These are phyloP conservation scores for Vitis amurensis DNA, from an alignment of 164 flowering plant genomes.

Conservation along the genomic window DNA sequence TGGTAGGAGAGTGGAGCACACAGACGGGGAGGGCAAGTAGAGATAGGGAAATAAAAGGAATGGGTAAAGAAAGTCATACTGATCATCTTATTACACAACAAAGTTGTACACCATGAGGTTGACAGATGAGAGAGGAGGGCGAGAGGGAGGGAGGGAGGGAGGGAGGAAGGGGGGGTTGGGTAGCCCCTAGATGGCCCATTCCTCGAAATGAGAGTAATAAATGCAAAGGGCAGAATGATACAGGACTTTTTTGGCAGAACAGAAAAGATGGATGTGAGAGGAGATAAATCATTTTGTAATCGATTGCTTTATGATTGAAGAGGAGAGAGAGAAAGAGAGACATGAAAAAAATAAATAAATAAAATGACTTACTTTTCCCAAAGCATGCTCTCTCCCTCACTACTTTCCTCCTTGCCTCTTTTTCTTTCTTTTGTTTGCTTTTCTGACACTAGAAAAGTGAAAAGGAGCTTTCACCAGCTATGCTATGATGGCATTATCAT, in stretches of 20 bases:
- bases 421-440: too few relatives aligned
- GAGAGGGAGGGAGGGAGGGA: constrained; percentile 15
- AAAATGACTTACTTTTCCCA: background rate
- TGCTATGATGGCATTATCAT: too few relatives aligned
- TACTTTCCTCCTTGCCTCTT: background rate
- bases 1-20: too few relatives aligned
- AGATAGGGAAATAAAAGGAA: background rate
- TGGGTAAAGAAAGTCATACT: background rate
- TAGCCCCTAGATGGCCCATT: constrained; percentile 32
- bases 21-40: too few relatives aligned
- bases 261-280: constrained; percentile 43
- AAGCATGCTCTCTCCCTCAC: too few relatives aligned
- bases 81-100: constrained; percentile 18
- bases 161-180: constrained; percentile 5
- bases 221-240: constrained; percentile 27
- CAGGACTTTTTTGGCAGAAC: constrained; percentile 40
- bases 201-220: constrained; percentile 34
- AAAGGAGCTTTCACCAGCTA: too few relatives aligned
- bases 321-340: background rate
- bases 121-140: constrained; percentile 20
- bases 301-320: constrained; percentile 63
- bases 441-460: too few relatives aligned
- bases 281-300: constrained; percentile 54
- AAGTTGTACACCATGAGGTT: constrained; percentile 29
- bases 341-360: background rate